phyloP scores from a whole-genome alignment of 1,139 yeast genomes.

The Cylindricascospora bacillispora region DNA sequence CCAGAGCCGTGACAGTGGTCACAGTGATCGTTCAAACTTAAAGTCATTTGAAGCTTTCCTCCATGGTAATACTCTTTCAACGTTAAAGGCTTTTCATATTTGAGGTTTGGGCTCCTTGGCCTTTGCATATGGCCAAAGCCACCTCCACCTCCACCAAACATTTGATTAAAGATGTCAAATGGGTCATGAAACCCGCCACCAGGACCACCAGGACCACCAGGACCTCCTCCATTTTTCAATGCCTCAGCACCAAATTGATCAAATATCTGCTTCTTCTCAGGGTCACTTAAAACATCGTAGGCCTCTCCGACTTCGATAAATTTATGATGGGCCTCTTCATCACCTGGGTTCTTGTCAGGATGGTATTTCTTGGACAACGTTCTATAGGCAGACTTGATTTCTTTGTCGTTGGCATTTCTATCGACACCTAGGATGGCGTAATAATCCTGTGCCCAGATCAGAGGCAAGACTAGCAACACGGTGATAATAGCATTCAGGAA shows the following conservation, averaged over 20 bases:
- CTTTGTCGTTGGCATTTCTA: constrained; percentile 60
- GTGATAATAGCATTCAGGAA: constrained; percentile 8
- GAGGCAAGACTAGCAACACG: no score
- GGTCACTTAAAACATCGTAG: constrained; percentile 72
- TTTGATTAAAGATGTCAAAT: constrained; percentile 59
- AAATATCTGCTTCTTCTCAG: constrained; percentile 56
- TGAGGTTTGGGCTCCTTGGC: constrained; percentile 55
- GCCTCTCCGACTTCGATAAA: constrained; percentile 91
- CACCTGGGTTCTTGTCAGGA: constrained; percentile 83
- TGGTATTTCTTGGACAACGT: constrained; percentile 77
- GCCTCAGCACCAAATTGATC: constrained; percentile 83
- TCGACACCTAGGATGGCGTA: constrained; percentile 52
- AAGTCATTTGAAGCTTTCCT: constrained; percentile 42
- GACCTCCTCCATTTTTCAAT: constrained; percentile 36
- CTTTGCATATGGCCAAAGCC: constrained; percentile 31
- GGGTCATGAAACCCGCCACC: constrained; percentile 36
- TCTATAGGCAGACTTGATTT: constrained; percentile 80
- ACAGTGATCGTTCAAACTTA: constrained; percentile 66
- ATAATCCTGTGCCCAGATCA: constrained; percentile 26
- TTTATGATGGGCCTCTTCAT: constrained; percentile 70
- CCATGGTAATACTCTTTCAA: constrained; percentile 65
- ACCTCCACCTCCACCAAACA: constrained; percentile 54
- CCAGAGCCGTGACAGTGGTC: constrained; percentile 74
- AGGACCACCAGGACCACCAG: constrained; percentile 28
- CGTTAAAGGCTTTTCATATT: constrained; percentile 42